Base-by-base conservation (phyloP, 495 filamentous ascomycete species). In the Glonium stellatum region DNA sequence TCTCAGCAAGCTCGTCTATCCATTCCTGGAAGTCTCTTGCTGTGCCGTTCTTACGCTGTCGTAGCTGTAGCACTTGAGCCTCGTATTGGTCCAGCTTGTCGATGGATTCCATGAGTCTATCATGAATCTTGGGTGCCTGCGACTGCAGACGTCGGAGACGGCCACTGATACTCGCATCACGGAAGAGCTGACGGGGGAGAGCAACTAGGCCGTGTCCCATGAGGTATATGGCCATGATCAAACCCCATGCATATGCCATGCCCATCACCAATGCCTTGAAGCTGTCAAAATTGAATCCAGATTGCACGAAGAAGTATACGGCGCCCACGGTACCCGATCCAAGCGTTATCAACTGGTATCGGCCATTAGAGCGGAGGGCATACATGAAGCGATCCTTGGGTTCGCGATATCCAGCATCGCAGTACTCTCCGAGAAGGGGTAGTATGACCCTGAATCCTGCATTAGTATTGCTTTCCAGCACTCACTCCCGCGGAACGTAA, bases 161-260 rank as follows among this genome's bases (percentile, higher is more conserved):
- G 49, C 80, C 81, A 67, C 85, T 86, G 54, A 87, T 79, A 64
- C 84, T 87, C 13, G 90, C 84, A 66, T 87, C 87, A 48, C 84
- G 82, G 69, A 91, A 85, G 0, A 98, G 72, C 18, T 81, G 80
- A 64, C 92, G 81, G 5, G 93, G 93, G 49, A 97, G 87, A 12
- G 93, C 86, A 44, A 98, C 93, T 39, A 97, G 77, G 10, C 93
- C 93, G 66, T 98, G 92, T 6, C 93, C 93, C 93, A 98, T 97
- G 21, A 98, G 79, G 68, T 92, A 96, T 58, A 97, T 96, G 15
- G 90, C 93, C 57, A 97, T 77, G 2, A 90, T 76, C 64, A 98
- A 78, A 61, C 90, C 90, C 87, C 91, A 97, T 63, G 89, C 87
- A 73, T 98, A 97, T 35, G 90, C 91, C 55, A 97, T 76, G 22